Percentiles rank a stretch among this genome's conserved stretches.
These are phyloP conservation scores for button mushroom (Agaricus bisporus) DNA, from an alignment of 768 basidiomycete genomes.

Conservation along the genomic window DNA sequence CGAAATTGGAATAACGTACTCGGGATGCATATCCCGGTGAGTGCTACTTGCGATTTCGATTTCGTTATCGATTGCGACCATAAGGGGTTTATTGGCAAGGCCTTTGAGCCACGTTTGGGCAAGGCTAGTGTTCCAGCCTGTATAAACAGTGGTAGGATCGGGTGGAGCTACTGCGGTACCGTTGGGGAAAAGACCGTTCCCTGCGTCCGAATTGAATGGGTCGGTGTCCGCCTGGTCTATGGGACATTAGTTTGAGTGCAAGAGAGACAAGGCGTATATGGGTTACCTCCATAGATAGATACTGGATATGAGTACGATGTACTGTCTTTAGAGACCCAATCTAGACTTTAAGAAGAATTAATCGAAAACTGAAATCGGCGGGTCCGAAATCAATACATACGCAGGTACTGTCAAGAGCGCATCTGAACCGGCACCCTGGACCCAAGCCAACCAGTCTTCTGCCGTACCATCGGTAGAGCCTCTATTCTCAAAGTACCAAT, in stretches of 20 bases:
- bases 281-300: slow-evolving; percentile 36
- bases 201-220: slow-evolving; percentile 43
- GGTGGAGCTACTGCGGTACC: slow-evolving; percentile 38
- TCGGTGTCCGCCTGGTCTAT: slow-evolving; percentile 39
- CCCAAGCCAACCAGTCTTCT: slow-evolving; percentile 46
- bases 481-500: slow-evolving; percentile 55
- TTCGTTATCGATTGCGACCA: slow-evolving; percentile 49
- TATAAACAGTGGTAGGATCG: slow-evolving; percentile 34
- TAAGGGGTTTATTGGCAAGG: slow-evolving; percentile 39
- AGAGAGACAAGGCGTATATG: neutral
- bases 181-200: slow-evolving; percentile 42
- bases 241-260: neutral
- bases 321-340: slow-evolving; percentile 51
- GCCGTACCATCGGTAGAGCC: slow-evolving; percentile 23
- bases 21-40: slow-evolving; percentile 53
- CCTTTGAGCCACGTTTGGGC: slow-evolving; percentile 39
- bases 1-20: slow-evolving; percentile 18
- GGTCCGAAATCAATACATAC: slow-evolving; percentile 23
- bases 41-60: slow-evolving; percentile 50
- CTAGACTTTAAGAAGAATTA: slow-evolving; percentile 29
- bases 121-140: slow-evolving; percentile 40
- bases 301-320: slow-evolving; percentile 47
- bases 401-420: slow-evolving; percentile 43
- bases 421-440: slow-evolving; percentile 35
- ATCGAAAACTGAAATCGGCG: neutral